These are phyloP conservation scores for Afroboletus lepidellus DNA, from an alignment of 1,284 basidiomycete species.

Conservation along the genomic window DNA sequence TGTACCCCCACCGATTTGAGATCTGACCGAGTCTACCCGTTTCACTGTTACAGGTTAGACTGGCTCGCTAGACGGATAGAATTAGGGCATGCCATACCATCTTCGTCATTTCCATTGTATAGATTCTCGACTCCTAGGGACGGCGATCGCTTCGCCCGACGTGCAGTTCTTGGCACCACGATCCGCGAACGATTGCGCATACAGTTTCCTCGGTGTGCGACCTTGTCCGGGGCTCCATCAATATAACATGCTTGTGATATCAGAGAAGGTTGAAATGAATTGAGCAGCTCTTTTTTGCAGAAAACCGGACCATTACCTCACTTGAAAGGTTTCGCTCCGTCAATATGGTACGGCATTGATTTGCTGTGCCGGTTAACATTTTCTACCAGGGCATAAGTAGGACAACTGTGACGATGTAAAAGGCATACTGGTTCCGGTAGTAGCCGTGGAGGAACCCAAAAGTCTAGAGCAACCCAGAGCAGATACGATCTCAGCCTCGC, in stretches of 20 bases:
- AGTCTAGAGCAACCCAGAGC: conserved; percentile 8
- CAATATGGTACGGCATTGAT: not conserved
- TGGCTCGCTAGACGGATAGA: conserved; percentile 1
- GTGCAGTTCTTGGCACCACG: conserved; percentile 22
- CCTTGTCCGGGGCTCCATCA: not conserved
- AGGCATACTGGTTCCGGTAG: not conserved
- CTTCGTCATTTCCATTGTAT: conserved; percentile 16
- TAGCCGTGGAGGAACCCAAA: conserved; percentile 13
- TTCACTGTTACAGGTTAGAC: conserved; percentile 4
- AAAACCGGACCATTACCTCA: conserved; percentile 11
- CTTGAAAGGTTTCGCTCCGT: not conserved
- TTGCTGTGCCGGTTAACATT: not conserved
- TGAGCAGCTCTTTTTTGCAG: not conserved
- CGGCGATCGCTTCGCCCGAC: conserved; percentile 1
- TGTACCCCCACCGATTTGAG: conserved; percentile 1
- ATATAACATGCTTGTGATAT: too few relatives aligned
- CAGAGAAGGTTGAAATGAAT: too few relatives aligned
- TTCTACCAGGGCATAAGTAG: conserved; percentile 1
- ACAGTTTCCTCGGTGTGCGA: conserved; percentile 1
- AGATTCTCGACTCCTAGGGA: conserved; percentile 1
- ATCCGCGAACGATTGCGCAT: conserved; percentile 17
- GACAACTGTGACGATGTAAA: conserved; percentile 5
- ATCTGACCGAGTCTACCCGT: not conserved
- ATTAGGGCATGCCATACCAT: not conserved
- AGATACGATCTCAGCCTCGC: not conserved